Conservation (phyloP, 2,329 filamentous ascomycete genomes). For the Hymenoscyphus occultus region DNA sequence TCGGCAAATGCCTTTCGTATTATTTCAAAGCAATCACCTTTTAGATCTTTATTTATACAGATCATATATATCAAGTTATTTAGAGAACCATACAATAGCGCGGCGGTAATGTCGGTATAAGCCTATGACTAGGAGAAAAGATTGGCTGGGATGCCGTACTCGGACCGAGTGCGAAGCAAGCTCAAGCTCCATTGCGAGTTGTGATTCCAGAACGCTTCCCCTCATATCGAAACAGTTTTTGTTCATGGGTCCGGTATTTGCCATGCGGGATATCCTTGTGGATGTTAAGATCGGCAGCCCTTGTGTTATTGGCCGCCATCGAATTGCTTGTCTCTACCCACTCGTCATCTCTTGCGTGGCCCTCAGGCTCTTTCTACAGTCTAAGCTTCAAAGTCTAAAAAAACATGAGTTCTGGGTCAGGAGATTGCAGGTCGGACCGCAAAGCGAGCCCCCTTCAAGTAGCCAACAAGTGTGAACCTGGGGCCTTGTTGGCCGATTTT, state of each 20-base stretch:
- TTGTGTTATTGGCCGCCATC: neutral
- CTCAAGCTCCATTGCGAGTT: neutral
- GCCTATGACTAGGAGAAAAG: neutral
- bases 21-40: neutral
- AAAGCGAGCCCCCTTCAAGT: neutral
- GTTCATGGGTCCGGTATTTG: neutral
- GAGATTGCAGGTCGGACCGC: neutral
- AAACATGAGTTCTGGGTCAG: neutral
- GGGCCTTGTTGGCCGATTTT: neutral
- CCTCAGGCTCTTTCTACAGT: neutral
- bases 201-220: neutral
- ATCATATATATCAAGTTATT: neutral
- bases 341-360: constrained; percentile 1
- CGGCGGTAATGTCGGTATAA: neutral
- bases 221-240: neutral
- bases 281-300: neutral
- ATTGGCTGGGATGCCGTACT: neutral
- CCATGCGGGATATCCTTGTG: neutral
- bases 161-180: neutral
- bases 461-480: neutral
- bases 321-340: neutral
- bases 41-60: neutral
- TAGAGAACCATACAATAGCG: neutral
- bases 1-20: too few species aligned
- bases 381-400: constrained; percentile 1